Conservation (phyloP, 2,329 filamentous ascomycete species). For the Chrysosporium queenslandicum region DNA sequence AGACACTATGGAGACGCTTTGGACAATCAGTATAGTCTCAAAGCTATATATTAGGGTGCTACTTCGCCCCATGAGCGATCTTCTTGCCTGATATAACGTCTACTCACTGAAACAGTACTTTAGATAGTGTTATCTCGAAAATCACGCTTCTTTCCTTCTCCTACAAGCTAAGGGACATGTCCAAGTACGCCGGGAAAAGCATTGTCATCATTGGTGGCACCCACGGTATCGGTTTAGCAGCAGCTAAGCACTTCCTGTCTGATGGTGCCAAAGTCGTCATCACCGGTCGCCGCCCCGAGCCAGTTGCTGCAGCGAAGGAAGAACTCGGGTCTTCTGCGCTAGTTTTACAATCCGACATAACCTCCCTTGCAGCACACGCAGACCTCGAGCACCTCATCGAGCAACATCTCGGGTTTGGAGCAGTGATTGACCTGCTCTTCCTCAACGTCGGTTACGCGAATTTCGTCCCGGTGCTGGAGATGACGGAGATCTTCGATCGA, state of each 20-base stretch:
- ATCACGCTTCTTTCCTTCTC: too few species aligned
- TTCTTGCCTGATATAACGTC: too few species aligned
- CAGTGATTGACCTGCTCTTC: constrained; percentile 14
- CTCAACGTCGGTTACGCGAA: constrained; percentile 12
- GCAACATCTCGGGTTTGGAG: constrained; percentile 2
- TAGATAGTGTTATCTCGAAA: too few species aligned
- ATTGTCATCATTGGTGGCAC: too few species aligned
- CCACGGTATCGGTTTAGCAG: constrained; percentile 35
- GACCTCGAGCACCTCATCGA: constrained; percentile 6
- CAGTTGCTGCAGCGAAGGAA: constrained; percentile 8
- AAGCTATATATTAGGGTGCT: too few species aligned
- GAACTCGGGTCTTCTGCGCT: constrained; percentile 10
- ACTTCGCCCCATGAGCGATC: too few species aligned
- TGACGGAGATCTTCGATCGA: constrained; percentile 11
- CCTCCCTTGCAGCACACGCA: constrained; percentile 5
- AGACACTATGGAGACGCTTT: too few species aligned
- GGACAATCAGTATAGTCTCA: too few species aligned
- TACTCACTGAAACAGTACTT: too few species aligned
- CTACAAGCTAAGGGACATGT: not conserved
- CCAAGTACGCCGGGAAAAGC: too few species aligned
- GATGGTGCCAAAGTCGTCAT: constrained; percentile 35
- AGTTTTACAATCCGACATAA: constrained; percentile 15
- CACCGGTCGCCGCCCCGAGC: constrained; percentile 22
- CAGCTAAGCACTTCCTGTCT: constrained; percentile 29
- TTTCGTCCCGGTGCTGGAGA: not conserved